Evolutionary conservation across 2,329 filamentous ascomycete genomes (phyloP).

Genomic region (Lachnum nothofagi): DNA sequence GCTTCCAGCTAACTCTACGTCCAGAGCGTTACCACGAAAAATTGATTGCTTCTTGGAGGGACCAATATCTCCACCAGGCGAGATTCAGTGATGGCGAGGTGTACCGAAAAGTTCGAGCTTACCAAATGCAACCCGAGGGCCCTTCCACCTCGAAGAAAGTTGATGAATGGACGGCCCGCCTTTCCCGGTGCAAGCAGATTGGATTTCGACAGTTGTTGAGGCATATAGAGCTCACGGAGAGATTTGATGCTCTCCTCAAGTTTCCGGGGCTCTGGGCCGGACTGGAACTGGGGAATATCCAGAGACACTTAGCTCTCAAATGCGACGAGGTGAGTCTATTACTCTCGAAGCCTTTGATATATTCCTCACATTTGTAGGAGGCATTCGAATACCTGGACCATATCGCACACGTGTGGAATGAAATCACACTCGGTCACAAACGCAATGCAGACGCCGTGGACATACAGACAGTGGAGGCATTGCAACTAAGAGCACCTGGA

Average conservation of each 20-base stretch:
- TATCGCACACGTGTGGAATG: neutral
- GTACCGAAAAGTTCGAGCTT: neutral
- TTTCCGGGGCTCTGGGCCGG: constrained; percentile 2
- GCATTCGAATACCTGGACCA: neutral
- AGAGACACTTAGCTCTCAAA: constrained; percentile 5
- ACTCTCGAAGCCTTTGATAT: neutral
- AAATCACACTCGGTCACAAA: neutral
- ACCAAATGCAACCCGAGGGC: neutral
- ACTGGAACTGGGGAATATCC: constrained; percentile 3
- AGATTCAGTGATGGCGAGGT: constrained; percentile 2
- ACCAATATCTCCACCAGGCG: neutral
- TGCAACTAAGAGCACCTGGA: constrained; percentile 1
- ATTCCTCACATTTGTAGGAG: neutral
- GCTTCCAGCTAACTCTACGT: neutral
- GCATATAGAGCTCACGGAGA: neutral
- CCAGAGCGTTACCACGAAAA: neutral
- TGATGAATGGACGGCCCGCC: neutral
- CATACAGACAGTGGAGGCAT: constrained; percentile 5
- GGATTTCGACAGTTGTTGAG: neutral
- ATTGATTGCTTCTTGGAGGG: neutral
- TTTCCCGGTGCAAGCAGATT: constrained; percentile 1
- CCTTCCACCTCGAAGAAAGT: neutral
- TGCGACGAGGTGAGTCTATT: constrained; percentile 10
- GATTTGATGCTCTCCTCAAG: neutral
- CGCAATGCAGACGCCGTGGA: neutral